Percentiles rank a stretch among this genome's conserved stretches.
Conservation (phyloP, 148 eudicot genomes). For the Fagopyrum homotropicum region DNA sequence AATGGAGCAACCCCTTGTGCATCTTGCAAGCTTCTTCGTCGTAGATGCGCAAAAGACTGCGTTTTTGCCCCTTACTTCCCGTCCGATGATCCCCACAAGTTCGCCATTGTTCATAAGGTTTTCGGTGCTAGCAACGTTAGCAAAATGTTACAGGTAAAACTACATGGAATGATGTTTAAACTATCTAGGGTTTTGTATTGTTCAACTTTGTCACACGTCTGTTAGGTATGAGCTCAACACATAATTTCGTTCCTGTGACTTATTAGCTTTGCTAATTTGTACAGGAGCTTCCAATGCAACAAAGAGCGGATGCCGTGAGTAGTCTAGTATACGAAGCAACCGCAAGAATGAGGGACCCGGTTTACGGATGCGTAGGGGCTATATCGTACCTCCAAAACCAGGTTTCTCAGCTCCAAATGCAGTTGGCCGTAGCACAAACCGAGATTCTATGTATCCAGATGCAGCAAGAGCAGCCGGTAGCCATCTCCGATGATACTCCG, state of each 20-base stretch:
- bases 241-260: not conserved
- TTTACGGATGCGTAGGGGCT: slow-evolving; percentile 90
- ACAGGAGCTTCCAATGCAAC: slow-evolving; percentile 78
- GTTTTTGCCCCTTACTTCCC: slow-evolving; percentile 27
- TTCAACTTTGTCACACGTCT: too few species aligned
- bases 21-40: slow-evolving; percentile 26
- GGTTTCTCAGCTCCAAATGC: slow-evolving; percentile 57
- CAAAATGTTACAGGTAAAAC: slow-evolving; percentile 22
- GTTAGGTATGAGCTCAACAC: too few species aligned
- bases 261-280: not conserved
- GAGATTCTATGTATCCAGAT: slow-evolving; percentile 69
- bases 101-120: slow-evolving; percentile 23
- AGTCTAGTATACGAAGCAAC: slow-evolving; percentile 97
- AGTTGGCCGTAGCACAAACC: slow-evolving; percentile 69
- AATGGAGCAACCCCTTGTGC: slow-evolving; percentile 21
- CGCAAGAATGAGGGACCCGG: slow-evolving; percentile 85
- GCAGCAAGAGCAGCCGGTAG: slow-evolving; percentile 27
- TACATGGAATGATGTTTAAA: not conserved
- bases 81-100: slow-evolving; percentile 20
- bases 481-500: slow-evolving; percentile 4
- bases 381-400: slow-evolving; percentile 82
- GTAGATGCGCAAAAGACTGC: slow-evolving; percentile 23
- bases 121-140: slow-evolving; percentile 24
- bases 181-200: too few species aligned
- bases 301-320: slow-evolving; percentile 79